Evolutionary conservation across 225 moss, liverwort and hornwort genomes (phyloP).

Genomic region (Bryum argenteum): DNA sequence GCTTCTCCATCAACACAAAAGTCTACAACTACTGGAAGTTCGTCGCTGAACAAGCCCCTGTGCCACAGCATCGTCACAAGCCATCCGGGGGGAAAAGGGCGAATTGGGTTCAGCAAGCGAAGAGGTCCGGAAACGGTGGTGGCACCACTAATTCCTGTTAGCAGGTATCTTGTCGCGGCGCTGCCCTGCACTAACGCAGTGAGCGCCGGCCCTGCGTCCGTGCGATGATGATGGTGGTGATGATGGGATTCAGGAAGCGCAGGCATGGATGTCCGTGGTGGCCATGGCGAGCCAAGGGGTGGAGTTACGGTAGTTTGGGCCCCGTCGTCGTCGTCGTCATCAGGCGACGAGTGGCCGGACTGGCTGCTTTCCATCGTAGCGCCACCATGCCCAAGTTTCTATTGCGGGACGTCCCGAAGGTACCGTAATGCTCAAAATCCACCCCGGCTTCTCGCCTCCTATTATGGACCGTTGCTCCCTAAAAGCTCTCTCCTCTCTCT

Average conservation of each 20-base stretch:
- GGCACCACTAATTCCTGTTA: constrained; percentile 20
- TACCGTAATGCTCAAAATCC: no score
- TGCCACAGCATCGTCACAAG: background rate
- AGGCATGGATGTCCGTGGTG: constrained; percentile 4
- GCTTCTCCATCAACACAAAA: background rate
- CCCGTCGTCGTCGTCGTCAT: no score
- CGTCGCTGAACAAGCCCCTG: background rate
- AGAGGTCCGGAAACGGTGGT: constrained; percentile 17
- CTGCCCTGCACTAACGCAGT: background rate
- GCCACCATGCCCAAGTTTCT: constrained; percentile 1
- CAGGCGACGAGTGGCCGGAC: no score
- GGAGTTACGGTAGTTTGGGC: no score
- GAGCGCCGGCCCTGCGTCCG: no score
- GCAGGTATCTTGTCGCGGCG: background rate
- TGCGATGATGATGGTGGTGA: no score
- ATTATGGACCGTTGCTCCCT: constrained; percentile 7
- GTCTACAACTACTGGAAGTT: background rate
- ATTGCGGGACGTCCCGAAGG: constrained; percentile 11
- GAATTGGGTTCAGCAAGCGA: background rate
- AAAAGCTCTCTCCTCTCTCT: no score
- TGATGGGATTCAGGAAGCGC: background rate
- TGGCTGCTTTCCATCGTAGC: constrained; percentile 5
- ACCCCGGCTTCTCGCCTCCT: background rate
- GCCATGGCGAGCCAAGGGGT: constrained; percentile 10
- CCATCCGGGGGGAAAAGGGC: background rate